These are phyloP conservation scores for Pseudopyrenochaeta lycopersici DNA, from an alignment of 2,329 filamentous ascomycete genomes.

Conservation along the genomic window DNA sequence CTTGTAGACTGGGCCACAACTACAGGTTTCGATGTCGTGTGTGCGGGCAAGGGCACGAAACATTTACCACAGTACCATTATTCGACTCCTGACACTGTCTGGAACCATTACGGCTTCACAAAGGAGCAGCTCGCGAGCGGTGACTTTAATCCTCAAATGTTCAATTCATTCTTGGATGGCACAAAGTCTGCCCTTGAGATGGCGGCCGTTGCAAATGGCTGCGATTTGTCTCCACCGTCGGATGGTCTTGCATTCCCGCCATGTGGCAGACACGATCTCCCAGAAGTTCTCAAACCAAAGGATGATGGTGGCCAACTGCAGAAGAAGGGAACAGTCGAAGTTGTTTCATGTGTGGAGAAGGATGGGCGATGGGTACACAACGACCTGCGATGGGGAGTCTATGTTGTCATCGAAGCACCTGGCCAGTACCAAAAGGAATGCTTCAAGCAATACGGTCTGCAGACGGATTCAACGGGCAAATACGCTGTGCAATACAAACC, in stretches of 20 bases:
- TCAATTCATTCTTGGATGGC: slow-evolving; percentile 60
- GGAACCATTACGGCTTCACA: slow-evolving; percentile 58
- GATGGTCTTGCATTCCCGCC: slow-evolving; percentile 56
- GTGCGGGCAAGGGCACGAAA: slow-evolving; percentile 58
- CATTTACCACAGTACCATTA: slow-evolving; percentile 57
- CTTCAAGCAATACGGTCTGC: slow-evolving; percentile 57
- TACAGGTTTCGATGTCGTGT: slow-evolving; percentile 57
- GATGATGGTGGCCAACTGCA: slow-evolving; percentile 54
- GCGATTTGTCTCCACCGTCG: slow-evolving; percentile 52
- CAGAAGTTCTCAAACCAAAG: slow-evolving; percentile 52
- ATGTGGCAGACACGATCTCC: slow-evolving; percentile 55
- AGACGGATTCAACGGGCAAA: slow-evolving; percentile 53
- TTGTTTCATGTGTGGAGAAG: slow-evolving; percentile 56
- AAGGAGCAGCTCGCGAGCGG: slow-evolving; percentile 54
- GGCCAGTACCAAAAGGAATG: slow-evolving; percentile 54
- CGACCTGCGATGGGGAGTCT: slow-evolving; percentile 56
- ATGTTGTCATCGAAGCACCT: slow-evolving; percentile 56
- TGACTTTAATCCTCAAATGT: slow-evolving; percentile 60
- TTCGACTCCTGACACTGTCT: slow-evolving; percentile 58
- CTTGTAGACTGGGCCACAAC: slow-evolving; percentile 56
- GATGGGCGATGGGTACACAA: slow-evolving; percentile 55
- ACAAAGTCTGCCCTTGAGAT: slow-evolving; percentile 59
- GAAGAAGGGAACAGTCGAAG: slow-evolving; percentile 56
- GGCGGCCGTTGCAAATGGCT: slow-evolving; percentile 59
- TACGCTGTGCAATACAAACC: slow-evolving; percentile 59